A percentile compares a stretch with the other conserved stretches of the same genome.
Evolutionary conservation across 257 asterid species (phyloP).

Genomic region (Craterostigma plantagineum): DNA sequence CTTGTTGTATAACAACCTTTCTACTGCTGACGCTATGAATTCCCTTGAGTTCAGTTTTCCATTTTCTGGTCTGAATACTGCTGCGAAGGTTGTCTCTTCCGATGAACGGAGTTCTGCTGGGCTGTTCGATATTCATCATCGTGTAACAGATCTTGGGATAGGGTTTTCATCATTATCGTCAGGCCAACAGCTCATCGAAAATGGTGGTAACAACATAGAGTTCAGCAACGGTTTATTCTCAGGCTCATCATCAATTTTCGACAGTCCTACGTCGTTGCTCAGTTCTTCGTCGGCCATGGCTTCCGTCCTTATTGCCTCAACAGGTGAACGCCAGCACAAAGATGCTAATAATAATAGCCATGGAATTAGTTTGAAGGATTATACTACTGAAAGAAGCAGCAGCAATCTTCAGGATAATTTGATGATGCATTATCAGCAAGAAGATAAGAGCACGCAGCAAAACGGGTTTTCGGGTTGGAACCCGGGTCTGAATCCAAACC

Average conservation of each 20-base stretch:
- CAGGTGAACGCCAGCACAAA: too few species aligned
- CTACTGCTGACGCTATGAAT: background rate
- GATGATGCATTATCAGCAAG: background rate
- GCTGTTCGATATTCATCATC: slow-evolving; percentile 18
- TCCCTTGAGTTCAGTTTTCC: slow-evolving; percentile 25
- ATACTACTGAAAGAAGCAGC: slow-evolving; percentile 12
- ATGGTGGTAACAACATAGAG: too few species aligned
- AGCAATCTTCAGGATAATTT: slow-evolving; percentile 15
- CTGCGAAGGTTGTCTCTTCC: slow-evolving; percentile 14
- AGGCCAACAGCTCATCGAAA: background rate
- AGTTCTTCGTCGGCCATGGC: too few species aligned
- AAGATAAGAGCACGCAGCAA: too few species aligned
- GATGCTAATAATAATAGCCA: too few species aligned
- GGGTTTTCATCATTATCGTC: slow-evolving; percentile 22
- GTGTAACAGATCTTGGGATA: slow-evolving; percentile 20
- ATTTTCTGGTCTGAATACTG: slow-evolving; percentile 10
- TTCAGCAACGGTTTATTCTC: too few species aligned
- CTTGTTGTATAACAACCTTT: slow-evolving; percentile 14
- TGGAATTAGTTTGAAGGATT: too few species aligned
- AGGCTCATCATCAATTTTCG: too few species aligned
- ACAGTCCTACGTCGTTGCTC: too few species aligned
- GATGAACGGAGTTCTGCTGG: too few species aligned
- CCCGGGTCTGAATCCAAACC: slow-evolving; percentile 11
- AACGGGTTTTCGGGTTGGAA: too few species aligned
- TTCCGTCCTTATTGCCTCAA: too few species aligned